Conservation (phyloP, 2,329 filamentous ascomycete species). For the Nothopassalora personata region DNA sequence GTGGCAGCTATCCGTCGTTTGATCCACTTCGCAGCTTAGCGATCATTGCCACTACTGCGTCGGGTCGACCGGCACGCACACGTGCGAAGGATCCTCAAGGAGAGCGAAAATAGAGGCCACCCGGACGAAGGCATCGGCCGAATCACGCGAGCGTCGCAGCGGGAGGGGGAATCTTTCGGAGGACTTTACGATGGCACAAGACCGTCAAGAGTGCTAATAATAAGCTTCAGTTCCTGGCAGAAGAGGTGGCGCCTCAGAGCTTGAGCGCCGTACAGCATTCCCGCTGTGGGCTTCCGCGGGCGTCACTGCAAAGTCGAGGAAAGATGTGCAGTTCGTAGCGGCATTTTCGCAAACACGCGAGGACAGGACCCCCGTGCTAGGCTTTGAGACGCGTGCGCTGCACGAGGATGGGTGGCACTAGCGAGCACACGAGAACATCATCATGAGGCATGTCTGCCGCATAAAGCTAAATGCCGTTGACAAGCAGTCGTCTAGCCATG, state of each 20-base stretch:
- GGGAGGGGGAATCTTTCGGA: not conserved
- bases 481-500: not conserved
- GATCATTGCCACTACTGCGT: not conserved
- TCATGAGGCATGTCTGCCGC: not conserved
- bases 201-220: not conserved
- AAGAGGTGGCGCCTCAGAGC: not conserved
- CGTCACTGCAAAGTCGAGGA: not conserved
- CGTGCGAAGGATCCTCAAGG: not conserved
- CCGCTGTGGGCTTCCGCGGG: not conserved
- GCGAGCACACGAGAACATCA: not conserved
- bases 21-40: not conserved
- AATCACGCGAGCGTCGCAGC: not conserved
- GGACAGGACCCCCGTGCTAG: not conserved
- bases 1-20: not conserved
- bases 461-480: not conserved
- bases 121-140: not conserved
- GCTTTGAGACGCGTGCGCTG: not conserved
- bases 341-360: not conserved
- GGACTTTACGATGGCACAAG: not conserved
- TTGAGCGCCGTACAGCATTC: not conserved
- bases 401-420: not conserved
- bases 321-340: not conserved
- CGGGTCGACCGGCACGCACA: not conserved
- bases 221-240: constrained; percentile 2
- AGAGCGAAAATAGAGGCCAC: not conserved